Conservation (phyloP, 169 alveolate genomes). For the Eimeria praecox region DNA sequence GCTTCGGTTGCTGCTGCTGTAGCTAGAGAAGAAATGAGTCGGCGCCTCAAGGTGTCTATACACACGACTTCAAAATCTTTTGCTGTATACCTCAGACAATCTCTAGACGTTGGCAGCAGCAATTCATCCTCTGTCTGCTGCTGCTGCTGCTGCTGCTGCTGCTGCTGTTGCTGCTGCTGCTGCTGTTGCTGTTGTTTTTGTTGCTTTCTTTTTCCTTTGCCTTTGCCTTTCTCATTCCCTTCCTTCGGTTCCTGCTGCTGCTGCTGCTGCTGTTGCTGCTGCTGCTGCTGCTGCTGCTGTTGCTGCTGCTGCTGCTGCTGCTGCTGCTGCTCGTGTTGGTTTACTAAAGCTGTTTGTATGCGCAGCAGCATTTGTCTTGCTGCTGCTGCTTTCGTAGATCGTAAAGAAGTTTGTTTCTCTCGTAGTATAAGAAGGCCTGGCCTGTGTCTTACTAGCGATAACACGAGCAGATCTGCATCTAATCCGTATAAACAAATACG, state of each 20-base stretch:
- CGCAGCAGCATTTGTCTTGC: slow-evolving; percentile 68
- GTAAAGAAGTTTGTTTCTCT: slow-evolving; percentile 88
- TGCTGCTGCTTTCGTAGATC: slow-evolving; percentile 66
- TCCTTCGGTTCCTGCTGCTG: not conserved
- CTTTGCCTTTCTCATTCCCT: not conserved
- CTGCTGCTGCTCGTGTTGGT: slow-evolving; percentile 56
- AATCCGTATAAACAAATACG: slow-evolving; percentile 97
- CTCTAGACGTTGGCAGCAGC: slow-evolving; percentile 58
- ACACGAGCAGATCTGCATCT: slow-evolving; percentile 99
- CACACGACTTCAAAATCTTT: slow-evolving; percentile 75
- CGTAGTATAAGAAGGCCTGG: slow-evolving; percentile 96
- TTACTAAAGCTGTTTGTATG: not conserved
- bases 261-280: not conserved
- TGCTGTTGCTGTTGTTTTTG: slow-evolving; percentile 7
- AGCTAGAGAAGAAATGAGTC: slow-evolving; percentile 6
- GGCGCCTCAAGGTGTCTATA: slow-evolving; percentile 59
- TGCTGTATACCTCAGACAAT: slow-evolving; percentile 69
- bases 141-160: slow-evolving; percentile 28
- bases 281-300: not conserved
- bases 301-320: not conserved
- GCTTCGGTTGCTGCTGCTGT: slow-evolving; percentile 18
- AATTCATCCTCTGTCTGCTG: not conserved
- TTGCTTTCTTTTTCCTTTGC: not conserved
- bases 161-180: not conserved
- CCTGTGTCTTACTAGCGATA: slow-evolving; percentile 97